Evolutionary conservation across 768 basidiomycete genomes (phyloP).

Genomic region (Mrakia frigida): DNA sequence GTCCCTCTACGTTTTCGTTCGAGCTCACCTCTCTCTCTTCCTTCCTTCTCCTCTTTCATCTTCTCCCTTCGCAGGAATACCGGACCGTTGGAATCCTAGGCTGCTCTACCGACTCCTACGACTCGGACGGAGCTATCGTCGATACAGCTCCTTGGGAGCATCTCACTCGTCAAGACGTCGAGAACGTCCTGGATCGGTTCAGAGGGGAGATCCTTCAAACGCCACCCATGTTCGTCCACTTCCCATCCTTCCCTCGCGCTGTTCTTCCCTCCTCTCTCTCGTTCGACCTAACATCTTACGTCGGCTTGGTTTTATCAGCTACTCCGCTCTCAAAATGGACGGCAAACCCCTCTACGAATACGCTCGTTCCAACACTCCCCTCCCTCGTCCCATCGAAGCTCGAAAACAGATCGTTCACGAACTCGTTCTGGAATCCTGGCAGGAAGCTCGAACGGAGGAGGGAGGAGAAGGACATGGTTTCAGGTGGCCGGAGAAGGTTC

Average conservation of each 20-base stretch:
- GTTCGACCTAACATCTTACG: not conserved
- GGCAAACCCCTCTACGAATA: constrained; percentile 93
- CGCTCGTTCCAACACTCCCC: constrained; percentile 79
- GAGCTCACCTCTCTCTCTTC: constrained; percentile 1
- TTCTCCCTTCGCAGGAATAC: constrained; percentile 65
- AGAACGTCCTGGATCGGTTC: constrained; percentile 64
- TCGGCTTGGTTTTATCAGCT: too few relatives aligned
- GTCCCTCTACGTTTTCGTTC: constrained; percentile 17
- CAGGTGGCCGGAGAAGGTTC: constrained; percentile 65
- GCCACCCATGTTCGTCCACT: constrained; percentile 71
- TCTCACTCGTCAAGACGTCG: constrained; percentile 70
- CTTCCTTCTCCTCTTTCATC: not conserved
- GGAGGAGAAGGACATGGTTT: constrained; percentile 59
- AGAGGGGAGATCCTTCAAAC: constrained; percentile 81
- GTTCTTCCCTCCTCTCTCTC: not conserved
- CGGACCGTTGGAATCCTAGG: constrained; percentile 83
- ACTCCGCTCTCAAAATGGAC: constrained; percentile 98
- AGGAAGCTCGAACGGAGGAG: constrained; percentile 46
- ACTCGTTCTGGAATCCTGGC: constrained; percentile 54
- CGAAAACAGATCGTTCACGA: constrained; percentile 76
- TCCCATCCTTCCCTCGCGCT: not conserved
- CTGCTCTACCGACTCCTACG: constrained; percentile 90
- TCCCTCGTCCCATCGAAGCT: constrained; percentile 89
- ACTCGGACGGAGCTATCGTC: constrained; percentile 78
- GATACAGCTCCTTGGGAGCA: constrained; percentile 63